Evolutionary conservation across 352 stramenopile genomes (phyloP), one percentile per base, ranked within the genome.

Genomic region (Phytophthora meadii): DNA sequence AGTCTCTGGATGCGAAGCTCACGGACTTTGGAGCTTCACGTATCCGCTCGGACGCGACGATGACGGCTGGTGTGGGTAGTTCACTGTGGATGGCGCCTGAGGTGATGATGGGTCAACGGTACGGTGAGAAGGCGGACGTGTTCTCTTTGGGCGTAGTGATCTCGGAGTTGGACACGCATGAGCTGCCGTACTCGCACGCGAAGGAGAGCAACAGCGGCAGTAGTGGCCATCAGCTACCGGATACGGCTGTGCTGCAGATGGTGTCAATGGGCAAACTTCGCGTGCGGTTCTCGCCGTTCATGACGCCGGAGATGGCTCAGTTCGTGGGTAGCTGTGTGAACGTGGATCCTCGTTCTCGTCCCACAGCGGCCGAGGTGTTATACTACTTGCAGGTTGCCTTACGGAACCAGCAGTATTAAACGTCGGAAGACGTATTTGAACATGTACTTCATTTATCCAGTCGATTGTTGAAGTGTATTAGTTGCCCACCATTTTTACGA

Each of bases 1-100:
- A 41, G 25, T 60, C 58, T 27, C 58, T 81, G 39, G 37, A 78
- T 19, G 72, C 72, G 19, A 87, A 84, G 36, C 27, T 87, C 19
- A 84, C 76, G 7, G 76, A 85, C 66, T 88, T 88, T 73, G 76
- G 72, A 4, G 50, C 59, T 1, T 78, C 73, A 5, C 57, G 61
- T 0, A 49, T 66, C 15, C 57, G 68, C 5, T 63, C 45, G 7
- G 68, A 76, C 49, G 39, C 34, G 15, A 72, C 68, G 2, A 76
- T 76, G 63, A 76, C 68, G 0, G 58, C 63, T 17, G 54, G 57
- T 4, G 63, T 69, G 28, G 68, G 58, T 2, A 61, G 51, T 9
- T 68, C 50, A 8, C 53, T 66, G 17, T 73, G 68, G 69, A 76
- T 76, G 68, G 73, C 73, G 1, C 73, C 69, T 7, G 69, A 81